Conservation (phyloP, 2,329 filamentous ascomycete genomes). For the Neoscytalidium dimidiatum region DNA sequence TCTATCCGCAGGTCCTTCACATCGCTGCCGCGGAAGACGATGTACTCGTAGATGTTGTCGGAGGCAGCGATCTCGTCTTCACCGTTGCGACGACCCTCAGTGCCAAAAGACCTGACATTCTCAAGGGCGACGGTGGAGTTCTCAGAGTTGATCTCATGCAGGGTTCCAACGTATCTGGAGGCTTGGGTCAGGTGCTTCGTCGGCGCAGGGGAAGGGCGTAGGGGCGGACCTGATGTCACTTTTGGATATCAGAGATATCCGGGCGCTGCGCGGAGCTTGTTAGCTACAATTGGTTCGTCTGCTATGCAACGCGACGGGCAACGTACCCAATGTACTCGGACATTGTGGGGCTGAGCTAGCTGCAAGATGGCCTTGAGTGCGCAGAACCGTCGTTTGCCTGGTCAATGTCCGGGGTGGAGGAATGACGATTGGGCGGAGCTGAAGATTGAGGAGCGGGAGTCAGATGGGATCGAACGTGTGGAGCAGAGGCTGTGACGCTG, state of each 20-base stretch:
- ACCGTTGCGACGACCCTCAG: slow-evolving; percentile 81
- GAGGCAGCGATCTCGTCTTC: slow-evolving; percentile 82
- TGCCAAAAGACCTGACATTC: slow-evolving; percentile 92
- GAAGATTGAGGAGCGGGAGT: not conserved
- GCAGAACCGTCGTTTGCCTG: slow-evolving; percentile 15
- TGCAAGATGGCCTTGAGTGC: slow-evolving; percentile 4
- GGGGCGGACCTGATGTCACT: slow-evolving; percentile 86
- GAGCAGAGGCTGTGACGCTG: slow-evolving; percentile 11
- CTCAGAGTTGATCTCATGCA: slow-evolving; percentile 98
- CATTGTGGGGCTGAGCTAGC: slow-evolving; percentile 44
- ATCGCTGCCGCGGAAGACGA: slow-evolving; percentile 96
- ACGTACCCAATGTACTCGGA: slow-evolving; percentile 63
- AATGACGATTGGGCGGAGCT: slow-evolving; percentile 18
- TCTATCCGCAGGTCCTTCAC: slow-evolving; percentile 97
- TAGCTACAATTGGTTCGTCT: slow-evolving; percentile 36
- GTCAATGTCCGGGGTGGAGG: slow-evolving; percentile 29
- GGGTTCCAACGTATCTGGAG: slow-evolving; percentile 84
- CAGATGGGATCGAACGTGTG: not conserved
- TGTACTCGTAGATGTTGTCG: slow-evolving; percentile 94
- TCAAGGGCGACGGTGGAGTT: slow-evolving; percentile 95
- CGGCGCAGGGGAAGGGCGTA: not conserved
- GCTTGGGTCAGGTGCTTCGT: slow-evolving; percentile 14
- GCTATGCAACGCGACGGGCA: slow-evolving; percentile 28
- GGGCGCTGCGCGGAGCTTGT: slow-evolving; percentile 62
- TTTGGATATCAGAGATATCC: slow-evolving; percentile 95